These are phyloP conservation scores for Kandelia obovata DNA, from an alignment of 345 rosid species.

Conservation along the genomic window DNA sequence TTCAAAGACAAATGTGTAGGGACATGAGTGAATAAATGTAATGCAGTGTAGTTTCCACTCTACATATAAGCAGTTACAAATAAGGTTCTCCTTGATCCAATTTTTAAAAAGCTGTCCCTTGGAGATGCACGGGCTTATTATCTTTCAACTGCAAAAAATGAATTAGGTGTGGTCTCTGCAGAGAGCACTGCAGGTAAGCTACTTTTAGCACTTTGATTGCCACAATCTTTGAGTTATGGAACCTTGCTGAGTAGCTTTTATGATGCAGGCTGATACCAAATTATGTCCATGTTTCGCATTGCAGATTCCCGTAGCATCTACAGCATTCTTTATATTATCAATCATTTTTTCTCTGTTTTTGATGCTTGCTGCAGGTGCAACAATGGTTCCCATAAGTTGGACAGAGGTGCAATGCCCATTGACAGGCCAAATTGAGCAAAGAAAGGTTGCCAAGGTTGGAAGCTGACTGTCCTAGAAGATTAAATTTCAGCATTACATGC, in stretches of 20 bases:
- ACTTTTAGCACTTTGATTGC: not conserved
- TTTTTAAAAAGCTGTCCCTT: slow-evolving; percentile 60
- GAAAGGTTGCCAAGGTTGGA: slow-evolving; percentile 85
- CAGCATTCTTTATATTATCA: no score
- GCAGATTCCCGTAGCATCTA: no score
- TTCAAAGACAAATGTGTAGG: not conserved
- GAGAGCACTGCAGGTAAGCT: slow-evolving; percentile 75
- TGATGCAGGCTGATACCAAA: no score
- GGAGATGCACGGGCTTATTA: slow-evolving; percentile 97
- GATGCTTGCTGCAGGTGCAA: slow-evolving; percentile 47
- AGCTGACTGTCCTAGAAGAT: slow-evolving; percentile 27
- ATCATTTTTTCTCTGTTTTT: not conserved
- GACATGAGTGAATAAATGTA: no score
- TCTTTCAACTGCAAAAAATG: slow-evolving; percentile 84
- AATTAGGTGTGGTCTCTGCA: slow-evolving; percentile 87
- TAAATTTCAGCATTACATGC: not conserved
- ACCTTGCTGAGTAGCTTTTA: no score
- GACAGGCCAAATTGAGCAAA: slow-evolving; percentile 75
- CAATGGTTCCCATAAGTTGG: slow-evolving; percentile 93
- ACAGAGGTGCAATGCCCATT: slow-evolving; percentile 93
- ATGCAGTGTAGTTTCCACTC: no score
- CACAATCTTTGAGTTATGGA: no score
- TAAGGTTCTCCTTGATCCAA: slow-evolving; percentile 20
- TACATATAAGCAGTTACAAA: not conserved
- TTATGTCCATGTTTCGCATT: no score